phyloP scores from a whole-genome alignment of 2,329 filamentous ascomycete genomes.

The Fusarium virguliforme region DNA sequence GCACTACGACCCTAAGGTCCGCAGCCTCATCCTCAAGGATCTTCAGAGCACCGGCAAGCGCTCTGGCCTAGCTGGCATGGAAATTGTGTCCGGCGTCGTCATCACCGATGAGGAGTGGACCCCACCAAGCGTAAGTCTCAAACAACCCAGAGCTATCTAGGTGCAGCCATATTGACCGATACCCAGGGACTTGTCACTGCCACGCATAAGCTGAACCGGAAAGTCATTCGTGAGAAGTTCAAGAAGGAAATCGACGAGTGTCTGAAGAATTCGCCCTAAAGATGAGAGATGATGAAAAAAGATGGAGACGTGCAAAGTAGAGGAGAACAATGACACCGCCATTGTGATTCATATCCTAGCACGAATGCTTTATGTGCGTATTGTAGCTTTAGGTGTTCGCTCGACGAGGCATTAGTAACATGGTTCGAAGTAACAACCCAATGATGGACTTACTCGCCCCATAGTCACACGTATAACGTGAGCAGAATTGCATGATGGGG shows the following conservation, averaged over 20 bases:
- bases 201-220: constrained; percentile 72
- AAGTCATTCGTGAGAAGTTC: constrained; percentile 43
- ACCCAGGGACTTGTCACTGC: constrained; percentile 71
- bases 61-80: constrained; percentile 78
- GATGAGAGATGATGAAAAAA: too few species aligned
- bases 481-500: too few species aligned
- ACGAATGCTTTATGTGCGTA: too few species aligned
- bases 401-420: too few species aligned
- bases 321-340: too few species aligned
- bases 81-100: constrained; percentile 83
- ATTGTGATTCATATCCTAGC: too few species aligned
- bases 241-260: not conserved
- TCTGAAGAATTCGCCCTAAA: not conserved
- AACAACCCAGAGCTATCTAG: not conserved
- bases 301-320: too few species aligned
- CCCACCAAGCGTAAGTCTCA: constrained; percentile 78
- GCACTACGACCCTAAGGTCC: constrained; percentile 77
- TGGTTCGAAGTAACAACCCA: too few species aligned
- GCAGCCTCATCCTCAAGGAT: constrained; percentile 75
- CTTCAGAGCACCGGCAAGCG: constrained; percentile 76
- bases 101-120: constrained; percentile 91
- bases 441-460: too few species aligned
- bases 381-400: too few species aligned
- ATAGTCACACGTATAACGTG: too few species aligned
- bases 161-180: constrained; percentile 26